A percentile compares a stretch with the other conserved stretches of the same genome.
phyloP scores from a whole-genome alignment of 202 grass and related monocot genomes.

The Panicum hallii region DNA sequence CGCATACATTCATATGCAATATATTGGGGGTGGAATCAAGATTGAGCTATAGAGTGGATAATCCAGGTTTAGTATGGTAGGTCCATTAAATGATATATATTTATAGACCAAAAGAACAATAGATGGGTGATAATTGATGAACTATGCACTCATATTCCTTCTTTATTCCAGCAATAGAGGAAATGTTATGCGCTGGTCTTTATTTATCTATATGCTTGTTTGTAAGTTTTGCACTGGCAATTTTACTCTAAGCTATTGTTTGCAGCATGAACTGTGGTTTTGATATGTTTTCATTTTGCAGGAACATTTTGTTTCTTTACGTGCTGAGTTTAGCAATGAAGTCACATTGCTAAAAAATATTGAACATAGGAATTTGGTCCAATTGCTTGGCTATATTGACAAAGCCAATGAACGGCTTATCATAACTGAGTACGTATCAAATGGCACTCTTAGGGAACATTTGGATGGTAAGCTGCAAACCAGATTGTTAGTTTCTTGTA shows the following conservation, averaged over 20 bases:
- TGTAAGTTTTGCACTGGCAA: background rate
- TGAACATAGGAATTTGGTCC: slow-evolving; percentile 93
- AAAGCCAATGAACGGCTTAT: slow-evolving; percentile 82
- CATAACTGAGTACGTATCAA: slow-evolving; percentile 85
- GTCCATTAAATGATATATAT: slow-evolving; percentile 5
- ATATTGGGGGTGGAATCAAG: slow-evolving; percentile 19
- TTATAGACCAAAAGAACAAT: slow-evolving; percentile 12
- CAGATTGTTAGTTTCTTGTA: slow-evolving; percentile 39
- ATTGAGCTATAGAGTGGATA: slow-evolving; percentile 11
- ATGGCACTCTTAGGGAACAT: slow-evolving; percentile 94
- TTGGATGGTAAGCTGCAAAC: slow-evolving; percentile 86
- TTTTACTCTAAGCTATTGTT: slow-evolving; percentile 8
- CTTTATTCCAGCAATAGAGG: slow-evolving; percentile 2
- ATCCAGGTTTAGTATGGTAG: slow-evolving; percentile 10
- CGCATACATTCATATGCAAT: background rate
- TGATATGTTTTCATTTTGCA: slow-evolving; percentile 54
- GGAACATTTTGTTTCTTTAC: slow-evolving; percentile 79
- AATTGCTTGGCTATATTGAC: slow-evolving; percentile 87
- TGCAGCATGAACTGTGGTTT: slow-evolving; percentile 25
- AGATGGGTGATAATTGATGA: slow-evolving; percentile 1
- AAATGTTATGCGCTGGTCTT: slow-evolving; percentile 13
- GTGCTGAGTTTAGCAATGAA: slow-evolving; percentile 88
- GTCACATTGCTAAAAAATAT: slow-evolving; percentile 88
- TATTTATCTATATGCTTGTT: slow-evolving; percentile 27
- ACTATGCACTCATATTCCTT: slow-evolving; percentile 29